Base-by-base conservation (phyloP, 768 basidiomycete genomes). In the Suillus placidus region DNA sequence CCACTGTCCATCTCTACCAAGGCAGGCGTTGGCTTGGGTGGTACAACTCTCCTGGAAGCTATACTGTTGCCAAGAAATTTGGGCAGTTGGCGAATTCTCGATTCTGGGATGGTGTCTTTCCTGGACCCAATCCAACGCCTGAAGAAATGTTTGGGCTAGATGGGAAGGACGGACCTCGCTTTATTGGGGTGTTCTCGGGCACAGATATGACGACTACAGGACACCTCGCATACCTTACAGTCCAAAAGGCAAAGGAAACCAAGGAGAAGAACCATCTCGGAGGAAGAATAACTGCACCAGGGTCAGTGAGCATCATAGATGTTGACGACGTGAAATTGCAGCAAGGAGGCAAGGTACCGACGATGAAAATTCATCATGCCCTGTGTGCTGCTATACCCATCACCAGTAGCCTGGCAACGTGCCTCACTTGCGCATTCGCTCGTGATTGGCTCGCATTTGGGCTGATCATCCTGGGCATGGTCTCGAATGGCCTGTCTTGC, bases 41-140 rank as follows among this genome's bases (percentile, higher is more conserved):
- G 76, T 77, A 80, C 61, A 80, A 79, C 52, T 77, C 77, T 13
- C 78, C 79, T 0, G 78, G 78, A 32, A 77, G 78, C 63, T 78
- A 77, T 26, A 71, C 67, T 6, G 60, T 80, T n/a, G 79, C 77
- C 5, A 79, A 74, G 60, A 68, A 66, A 16, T 79, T 77, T 26
- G 77, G 75, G 10, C 71, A 71, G 43, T 40, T 79, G 12, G 76
- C 78, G 7, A 64, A 61, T 4, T 67, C 73, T 6, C 70, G 70
- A n/a, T 38, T 78, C 51, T 78, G 77, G 77, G 71, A 73, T 60
- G 77, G 74, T 8, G 62, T 78, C 5, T 79, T 73, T 55, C 77
- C 78, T 3, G 77, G 78, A 14, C 67, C 66, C 10, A 71, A 72
- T 63, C 71, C 70, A n/a, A 65, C 72, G 1, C 77, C 75, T 3